phyloP scores from a whole-genome alignment of 176 grass and related monocot species.

The Oryza meyeriana region DNA sequence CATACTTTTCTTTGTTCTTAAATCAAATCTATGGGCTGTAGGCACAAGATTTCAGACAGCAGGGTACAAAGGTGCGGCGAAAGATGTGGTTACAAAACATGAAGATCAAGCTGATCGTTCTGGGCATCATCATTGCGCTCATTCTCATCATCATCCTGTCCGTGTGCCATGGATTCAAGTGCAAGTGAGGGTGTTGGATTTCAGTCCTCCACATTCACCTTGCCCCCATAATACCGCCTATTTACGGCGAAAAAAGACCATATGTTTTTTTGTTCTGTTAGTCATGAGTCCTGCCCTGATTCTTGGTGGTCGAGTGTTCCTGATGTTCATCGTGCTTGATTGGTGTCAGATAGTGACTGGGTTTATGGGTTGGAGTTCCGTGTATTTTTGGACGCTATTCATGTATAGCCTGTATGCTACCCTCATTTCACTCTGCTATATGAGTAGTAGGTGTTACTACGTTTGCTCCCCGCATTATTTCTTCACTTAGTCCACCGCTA shows the following conservation, averaged over 20 bases:
- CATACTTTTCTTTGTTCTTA: neutral
- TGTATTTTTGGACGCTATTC: slow-evolving; percentile 44
- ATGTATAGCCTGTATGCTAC: slow-evolving; percentile 55
- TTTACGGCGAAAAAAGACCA: neutral
- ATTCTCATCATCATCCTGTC: slow-evolving; percentile 93
- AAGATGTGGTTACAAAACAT: slow-evolving; percentile 99
- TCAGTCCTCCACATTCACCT: neutral
- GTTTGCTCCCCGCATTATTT: neutral
- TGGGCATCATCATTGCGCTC: slow-evolving; percentile 80
- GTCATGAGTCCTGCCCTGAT: slow-evolving; percentile 22
- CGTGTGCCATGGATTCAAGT: slow-evolving; percentile 92
- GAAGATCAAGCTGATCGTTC: slow-evolving; percentile 94
- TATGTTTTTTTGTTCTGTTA: slow-evolving; percentile 36
- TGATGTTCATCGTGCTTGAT: slow-evolving; percentile 30
- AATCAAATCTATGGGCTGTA: slow-evolving; percentile 14
- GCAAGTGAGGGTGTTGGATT: slow-evolving; percentile 40
- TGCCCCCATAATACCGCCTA: slow-evolving; percentile 8
- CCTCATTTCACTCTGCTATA: slow-evolving; percentile 14
- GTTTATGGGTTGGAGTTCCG: slow-evolving; percentile 23
- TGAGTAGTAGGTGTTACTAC: slow-evolving; percentile 34
- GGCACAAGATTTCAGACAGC: slow-evolving; percentile 85
- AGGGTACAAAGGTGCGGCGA: slow-evolving; percentile 70
- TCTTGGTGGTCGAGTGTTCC: slow-evolving; percentile 14
- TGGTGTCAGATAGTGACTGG: slow-evolving; percentile 35
- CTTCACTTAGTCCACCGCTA: too few relatives aligned